Evolutionary conservation across 1,284 basidiomycete species (phyloP), one percentile per base, ranked within the genome.

Genomic region (Cystobasidiaceae sp.): DNA sequence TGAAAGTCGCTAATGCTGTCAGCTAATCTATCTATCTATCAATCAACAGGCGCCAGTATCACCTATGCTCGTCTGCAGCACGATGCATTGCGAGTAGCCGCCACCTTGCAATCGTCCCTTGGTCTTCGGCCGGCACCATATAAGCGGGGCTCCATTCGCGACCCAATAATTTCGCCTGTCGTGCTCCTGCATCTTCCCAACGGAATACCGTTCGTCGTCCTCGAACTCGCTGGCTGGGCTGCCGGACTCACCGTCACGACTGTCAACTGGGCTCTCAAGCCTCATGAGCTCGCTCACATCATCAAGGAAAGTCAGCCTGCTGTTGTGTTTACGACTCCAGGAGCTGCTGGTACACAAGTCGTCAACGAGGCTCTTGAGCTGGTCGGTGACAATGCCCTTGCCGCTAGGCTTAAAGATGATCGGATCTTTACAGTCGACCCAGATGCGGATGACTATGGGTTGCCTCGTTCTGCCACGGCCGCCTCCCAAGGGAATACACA

Each of bases 141-240:
- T 32, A 19, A 15, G 4, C n/a, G 15, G 21, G 54, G 54, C 39
- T 28, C 54, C 9, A 15, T 17, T 7, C 17, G 39, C 13, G 49
- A 51, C 49, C 19, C 49, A 9, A 25, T 51, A 11, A 28, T 51
- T 13, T 51, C 49, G 21, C 49, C 49, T 17, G 27, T 51, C 21
- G 30, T 78, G 2, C 70, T 78, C 11, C 60, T 79, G 7, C 75
- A 78, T 66, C 69, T 78, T 4, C 75, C 77, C 60, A 79, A 78
- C 49, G 75, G 74, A 46, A 68, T 77, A 9, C 69, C 71, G 3
- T 78, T 74, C 68, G 71, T 72, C 2, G 65, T 74, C 4, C 63
- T 78, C 25, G 70, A 74, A 0, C 74, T 76, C 45, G 77, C 77
- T 17, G 71, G 73, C n/a, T 61, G 71, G 8, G 49, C 39, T 19